These are phyloP conservation scores for Ascochyta fabae DNA, from an alignment of 2,329 filamentous ascomycete genomes.

Conservation along the genomic window DNA sequence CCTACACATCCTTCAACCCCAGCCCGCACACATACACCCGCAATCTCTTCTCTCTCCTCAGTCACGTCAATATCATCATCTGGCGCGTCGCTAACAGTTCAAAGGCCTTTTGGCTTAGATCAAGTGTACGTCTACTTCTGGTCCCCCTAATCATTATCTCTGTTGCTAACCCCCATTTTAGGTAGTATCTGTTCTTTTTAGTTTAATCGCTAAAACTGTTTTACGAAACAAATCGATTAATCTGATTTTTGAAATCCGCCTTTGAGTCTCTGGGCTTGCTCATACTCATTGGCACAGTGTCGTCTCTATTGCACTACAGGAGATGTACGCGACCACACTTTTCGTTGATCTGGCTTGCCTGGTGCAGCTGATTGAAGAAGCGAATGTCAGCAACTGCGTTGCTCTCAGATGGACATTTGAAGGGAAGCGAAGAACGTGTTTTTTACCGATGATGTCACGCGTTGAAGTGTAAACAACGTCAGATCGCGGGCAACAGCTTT, in stretches of 20 bases:
- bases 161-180: no score
- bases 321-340: conserved; percentile 8
- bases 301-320: conserved; percentile 14
- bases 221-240: conserved; percentile 7
- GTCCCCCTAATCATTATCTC: no score
- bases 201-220: conserved; percentile 10
- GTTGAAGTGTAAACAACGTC: no score
- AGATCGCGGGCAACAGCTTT: neutral
- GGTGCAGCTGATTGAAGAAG: conserved; percentile 4
- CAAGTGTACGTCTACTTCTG: conserved; percentile 1
- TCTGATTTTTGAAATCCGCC: conserved; percentile 5
- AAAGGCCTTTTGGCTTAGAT: conserved; percentile 16
- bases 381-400: no score
- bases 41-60: no score
- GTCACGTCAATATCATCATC: no score
- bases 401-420: neutral
- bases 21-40: no score
- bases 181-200: conserved; percentile 5
- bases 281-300: conserved; percentile 16
- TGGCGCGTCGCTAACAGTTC: no score
- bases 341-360: neutral
- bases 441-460: neutral
- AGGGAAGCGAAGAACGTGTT: neutral
- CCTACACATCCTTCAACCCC: no score
- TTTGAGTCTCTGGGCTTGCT: conserved; percentile 18